Evolutionary conservation across 768 basidiomycete species (phyloP).

Genomic region (Piloderma croceum): DNA sequence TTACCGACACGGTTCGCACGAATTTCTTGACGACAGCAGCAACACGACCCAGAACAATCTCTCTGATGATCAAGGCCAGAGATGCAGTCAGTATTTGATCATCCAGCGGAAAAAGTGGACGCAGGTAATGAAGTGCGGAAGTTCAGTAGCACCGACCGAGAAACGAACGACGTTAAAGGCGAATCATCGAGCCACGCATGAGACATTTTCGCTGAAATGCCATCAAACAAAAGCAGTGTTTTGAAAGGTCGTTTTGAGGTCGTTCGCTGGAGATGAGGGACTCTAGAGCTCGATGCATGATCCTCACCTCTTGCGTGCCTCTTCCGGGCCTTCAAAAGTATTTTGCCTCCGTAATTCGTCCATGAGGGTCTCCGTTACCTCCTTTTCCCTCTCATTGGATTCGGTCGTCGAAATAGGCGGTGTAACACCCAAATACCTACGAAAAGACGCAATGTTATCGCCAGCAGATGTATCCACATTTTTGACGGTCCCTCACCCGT

Average conservation of each 20-base stretch:
- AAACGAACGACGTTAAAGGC: slow-evolving; percentile 18
- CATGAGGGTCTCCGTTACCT: slow-evolving; percentile 81
- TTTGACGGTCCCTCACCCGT: slow-evolving; percentile 29
- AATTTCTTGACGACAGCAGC: slow-evolving; percentile 89
- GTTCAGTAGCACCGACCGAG: too few relatives aligned
- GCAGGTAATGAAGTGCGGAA: too few relatives aligned
- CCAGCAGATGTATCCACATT: slow-evolving; percentile 5
- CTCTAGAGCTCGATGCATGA: too few relatives aligned
- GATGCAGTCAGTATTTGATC: neutral
- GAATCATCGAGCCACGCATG: too few relatives aligned
- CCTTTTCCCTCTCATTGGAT: slow-evolving; percentile 74
- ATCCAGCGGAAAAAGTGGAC: neutral
- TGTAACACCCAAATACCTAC: slow-evolving; percentile 76
- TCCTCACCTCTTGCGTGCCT: slow-evolving; percentile 81
- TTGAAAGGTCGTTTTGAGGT: too few relatives aligned
- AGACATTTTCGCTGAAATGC: too few relatives aligned
- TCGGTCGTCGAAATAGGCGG: slow-evolving; percentile 76
- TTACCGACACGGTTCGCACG: slow-evolving; percentile 74
- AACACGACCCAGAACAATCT: slow-evolving; percentile 87
- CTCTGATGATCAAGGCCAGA: slow-evolving; percentile 45
- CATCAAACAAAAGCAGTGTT: too few relatives aligned
- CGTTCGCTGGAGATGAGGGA: too few relatives aligned
- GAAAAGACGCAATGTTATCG: neutral
- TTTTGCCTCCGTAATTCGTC: slow-evolving; percentile 83
- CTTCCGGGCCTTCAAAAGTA: slow-evolving; percentile 86